phyloP scores from a whole-genome alignment of 805 yeast genomes.

The Candida multigemmis region DNA sequence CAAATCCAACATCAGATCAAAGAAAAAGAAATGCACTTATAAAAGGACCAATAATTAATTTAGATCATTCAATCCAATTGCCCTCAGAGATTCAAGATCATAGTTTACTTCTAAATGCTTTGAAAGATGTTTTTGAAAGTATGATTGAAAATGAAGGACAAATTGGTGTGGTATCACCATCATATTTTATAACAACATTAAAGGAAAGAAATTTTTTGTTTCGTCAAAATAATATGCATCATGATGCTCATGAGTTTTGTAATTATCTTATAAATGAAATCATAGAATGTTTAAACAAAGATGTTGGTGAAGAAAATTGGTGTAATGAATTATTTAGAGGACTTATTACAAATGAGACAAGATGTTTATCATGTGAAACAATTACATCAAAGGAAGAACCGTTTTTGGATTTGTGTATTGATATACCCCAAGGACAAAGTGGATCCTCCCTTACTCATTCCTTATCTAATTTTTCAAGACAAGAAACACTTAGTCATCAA shows the following conservation, averaged over 20 bases:
- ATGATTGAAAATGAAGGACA: constrained; percentile 62
- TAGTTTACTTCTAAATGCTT: constrained; percentile 38
- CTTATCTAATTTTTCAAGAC: constrained; percentile 71
- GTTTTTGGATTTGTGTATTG: constrained; percentile 80
- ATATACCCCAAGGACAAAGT: constrained; percentile 55
- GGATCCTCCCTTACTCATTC: constrained; percentile 66
- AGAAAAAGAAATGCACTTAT: constrained; percentile 71
- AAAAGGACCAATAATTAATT: constrained; percentile 75
- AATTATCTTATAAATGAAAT: constrained; percentile 71
- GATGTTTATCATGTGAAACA: constrained; percentile 83
- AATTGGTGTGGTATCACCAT: constrained; percentile 82
- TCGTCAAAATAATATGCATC: constrained; percentile 83
- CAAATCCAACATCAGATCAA: constrained; percentile 50
- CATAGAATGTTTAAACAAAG: constrained; percentile 47
- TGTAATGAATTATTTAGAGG: constrained; percentile 79
- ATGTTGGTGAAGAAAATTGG: constrained; percentile 31
- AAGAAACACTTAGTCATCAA: constrained; percentile 76
- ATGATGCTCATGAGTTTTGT: constrained; percentile 95
- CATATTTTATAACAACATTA: constrained; percentile 60
- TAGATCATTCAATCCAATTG: constrained; percentile 56
- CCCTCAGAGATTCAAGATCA: constrained; percentile 23
- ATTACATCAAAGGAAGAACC: constrained; percentile 75
- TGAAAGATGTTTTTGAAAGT: constrained; percentile 80
- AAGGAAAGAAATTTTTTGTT: constrained; percentile 80
- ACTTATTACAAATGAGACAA: constrained; percentile 73